Evolutionary conservation across 371 early-diverging fungal genomes (phyloP).

Genomic region (Rhizomucor pusillus): DNA sequence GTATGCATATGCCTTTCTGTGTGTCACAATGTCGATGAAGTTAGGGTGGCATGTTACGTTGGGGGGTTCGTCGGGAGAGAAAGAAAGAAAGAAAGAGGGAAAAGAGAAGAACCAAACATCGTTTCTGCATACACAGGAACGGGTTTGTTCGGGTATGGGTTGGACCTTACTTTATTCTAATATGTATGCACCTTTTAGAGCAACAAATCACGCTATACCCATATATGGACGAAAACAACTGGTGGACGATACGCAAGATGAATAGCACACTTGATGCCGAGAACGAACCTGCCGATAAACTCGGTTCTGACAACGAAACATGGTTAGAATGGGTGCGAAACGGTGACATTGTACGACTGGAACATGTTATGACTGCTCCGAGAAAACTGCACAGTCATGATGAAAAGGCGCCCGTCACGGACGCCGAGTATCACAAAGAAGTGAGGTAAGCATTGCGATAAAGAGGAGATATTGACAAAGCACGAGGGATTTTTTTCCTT

Average conservation of each 20-base stretch:
- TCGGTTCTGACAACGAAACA: constrained; percentile 27
- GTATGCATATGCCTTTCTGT: too few relatives aligned
- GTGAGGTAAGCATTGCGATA: constrained; percentile 47
- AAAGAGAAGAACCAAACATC: too few relatives aligned
- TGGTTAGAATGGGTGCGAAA: constrained; percentile 46
- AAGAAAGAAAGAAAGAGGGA: too few relatives aligned
- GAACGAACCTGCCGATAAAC: constrained; percentile 39
- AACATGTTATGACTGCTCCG: constrained; percentile 52
- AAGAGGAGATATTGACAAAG: background rate
- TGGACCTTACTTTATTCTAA: too few relatives aligned
- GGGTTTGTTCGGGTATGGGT: too few relatives aligned
- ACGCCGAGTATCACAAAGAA: constrained; percentile 87
- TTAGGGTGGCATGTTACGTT: too few relatives aligned
- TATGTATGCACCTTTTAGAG: constrained; percentile 46
- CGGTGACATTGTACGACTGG: constrained; percentile 58
- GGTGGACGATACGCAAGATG: constrained; percentile 70
- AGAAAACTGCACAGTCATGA: constrained; percentile 46
- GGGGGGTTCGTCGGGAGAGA: too few relatives aligned
- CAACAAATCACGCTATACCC: constrained; percentile 96
- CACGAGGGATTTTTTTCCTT: too few relatives aligned
- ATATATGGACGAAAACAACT: constrained; percentile 83
- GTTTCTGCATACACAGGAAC: too few relatives aligned
- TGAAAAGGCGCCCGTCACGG: constrained; percentile 74
- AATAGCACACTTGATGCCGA: constrained; percentile 42
- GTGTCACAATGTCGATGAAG: too few relatives aligned